phyloP scores from a whole-genome alignment of 768 basidiomycete genomes.

The Vararia minispora region DNA sequence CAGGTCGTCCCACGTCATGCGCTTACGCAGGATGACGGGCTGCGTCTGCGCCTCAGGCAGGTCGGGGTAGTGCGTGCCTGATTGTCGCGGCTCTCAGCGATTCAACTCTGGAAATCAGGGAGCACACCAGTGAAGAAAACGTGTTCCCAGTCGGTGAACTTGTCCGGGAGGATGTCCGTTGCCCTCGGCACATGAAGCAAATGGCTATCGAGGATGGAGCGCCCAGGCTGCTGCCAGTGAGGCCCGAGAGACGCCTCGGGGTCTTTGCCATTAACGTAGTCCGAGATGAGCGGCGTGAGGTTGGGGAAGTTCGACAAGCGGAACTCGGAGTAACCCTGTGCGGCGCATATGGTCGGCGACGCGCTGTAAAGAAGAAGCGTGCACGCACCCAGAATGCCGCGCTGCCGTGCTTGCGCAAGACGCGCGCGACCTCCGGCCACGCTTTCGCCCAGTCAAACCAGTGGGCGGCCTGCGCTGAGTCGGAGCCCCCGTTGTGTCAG shows the following conservation, averaged over 20 bases:
- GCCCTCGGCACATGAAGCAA: slow-evolving; percentile 61
- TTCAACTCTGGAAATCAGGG: neutral
- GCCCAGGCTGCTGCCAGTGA: slow-evolving; percentile 74
- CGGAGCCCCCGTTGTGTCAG: slow-evolving; percentile 1
- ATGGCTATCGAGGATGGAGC: slow-evolving; percentile 61
- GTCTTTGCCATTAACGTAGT: slow-evolving; percentile 52
- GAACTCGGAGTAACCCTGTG: slow-evolving; percentile 49
- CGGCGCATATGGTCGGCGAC: neutral
- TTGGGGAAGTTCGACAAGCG: slow-evolving; percentile 51
- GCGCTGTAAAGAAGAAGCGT: neutral
- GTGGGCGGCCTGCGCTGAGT: slow-evolving; percentile 63
- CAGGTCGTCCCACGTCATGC: slow-evolving; percentile 55
- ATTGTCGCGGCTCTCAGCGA: neutral
- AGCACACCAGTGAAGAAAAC: slow-evolving; percentile 47
- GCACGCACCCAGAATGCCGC: slow-evolving; percentile 62
- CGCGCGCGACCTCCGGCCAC: slow-evolving; percentile 56
- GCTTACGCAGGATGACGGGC: slow-evolving; percentile 45
- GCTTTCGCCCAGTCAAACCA: slow-evolving; percentile 71
- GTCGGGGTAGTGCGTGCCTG: slow-evolving; percentile 32
- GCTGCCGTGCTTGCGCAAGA: slow-evolving; percentile 50
- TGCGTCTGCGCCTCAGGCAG: slow-evolving; percentile 23
- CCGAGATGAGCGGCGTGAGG: slow-evolving; percentile 45
- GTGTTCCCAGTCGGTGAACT: slow-evolving; percentile 34
- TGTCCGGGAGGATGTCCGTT: slow-evolving; percentile 20
- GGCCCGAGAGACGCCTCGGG: slow-evolving; percentile 46